Conservation (phyloP, 805 yeast species). For the Hanseniaspora clermontiae region DNA sequence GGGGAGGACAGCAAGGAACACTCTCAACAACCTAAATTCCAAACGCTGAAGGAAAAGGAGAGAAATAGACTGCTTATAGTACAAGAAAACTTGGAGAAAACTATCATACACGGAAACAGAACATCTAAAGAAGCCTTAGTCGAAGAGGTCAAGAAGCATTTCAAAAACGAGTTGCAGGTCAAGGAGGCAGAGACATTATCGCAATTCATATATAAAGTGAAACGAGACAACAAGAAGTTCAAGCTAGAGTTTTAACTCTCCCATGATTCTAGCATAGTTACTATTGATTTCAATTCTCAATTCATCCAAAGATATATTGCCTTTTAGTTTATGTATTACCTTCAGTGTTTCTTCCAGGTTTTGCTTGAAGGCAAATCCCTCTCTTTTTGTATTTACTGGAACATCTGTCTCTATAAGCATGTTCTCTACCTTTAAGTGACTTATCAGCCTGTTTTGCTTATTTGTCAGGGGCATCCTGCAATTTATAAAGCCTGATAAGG, state of each 20-base stretch:
- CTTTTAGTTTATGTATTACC: neutral
- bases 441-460: conserved; percentile 24
- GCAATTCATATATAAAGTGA: conserved; percentile 74
- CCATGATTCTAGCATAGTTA: neutral
- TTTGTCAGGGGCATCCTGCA: conserved; percentile 16
- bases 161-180: conserved; percentile 37
- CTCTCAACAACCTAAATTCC: neutral
- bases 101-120: conserved; percentile 23
- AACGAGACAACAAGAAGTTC: conserved; percentile 46
- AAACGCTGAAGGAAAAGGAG: conserved; percentile 16
- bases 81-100: conserved; percentile 1
- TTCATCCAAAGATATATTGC: neutral
- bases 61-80: neutral
- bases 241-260: conserved; percentile 26
- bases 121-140: conserved; percentile 51
- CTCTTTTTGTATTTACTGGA: conserved; percentile 15
- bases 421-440: conserved; percentile 27
- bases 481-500: conserved; percentile 25
- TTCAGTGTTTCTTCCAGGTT: neutral
- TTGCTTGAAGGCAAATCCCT: conserved; percentile 9
- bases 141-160: conserved; percentile 52
- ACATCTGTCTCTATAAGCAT: conserved; percentile 44
- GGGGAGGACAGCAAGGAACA: neutral
- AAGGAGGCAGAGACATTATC: conserved; percentile 81
- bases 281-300: neutral